A percentile compares a stretch with the other conserved stretches of the same genome.
Evolutionary conservation across 2,329 filamentous ascomycete genomes (phyloP).

Genomic region (Stachybotrys chlorohalonatus): DNA sequence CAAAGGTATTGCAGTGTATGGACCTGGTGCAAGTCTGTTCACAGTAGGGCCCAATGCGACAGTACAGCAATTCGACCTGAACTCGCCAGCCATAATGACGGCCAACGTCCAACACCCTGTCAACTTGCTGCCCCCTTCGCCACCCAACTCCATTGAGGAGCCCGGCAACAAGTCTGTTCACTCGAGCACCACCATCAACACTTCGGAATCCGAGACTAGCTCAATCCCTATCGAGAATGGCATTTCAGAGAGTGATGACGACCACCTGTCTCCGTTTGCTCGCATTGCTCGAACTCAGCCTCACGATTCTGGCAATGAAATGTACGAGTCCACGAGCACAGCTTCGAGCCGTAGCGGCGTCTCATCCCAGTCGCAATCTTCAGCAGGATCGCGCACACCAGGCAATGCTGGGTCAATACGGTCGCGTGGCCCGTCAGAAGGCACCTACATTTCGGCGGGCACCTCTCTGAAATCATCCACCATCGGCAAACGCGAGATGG

Average conservation of each 20-base stretch:
- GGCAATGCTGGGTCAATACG: constrained; percentile 40
- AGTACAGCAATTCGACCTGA: constrained; percentile 91
- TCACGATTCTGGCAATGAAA: constrained; percentile 47
- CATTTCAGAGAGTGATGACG: constrained; percentile 67
- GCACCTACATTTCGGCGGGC: constrained; percentile 60
- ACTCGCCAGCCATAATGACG: constrained; percentile 70
- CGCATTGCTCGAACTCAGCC: constrained; percentile 66
- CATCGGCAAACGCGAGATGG: constrained; percentile 26
- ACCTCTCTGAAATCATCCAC: constrained; percentile 33
- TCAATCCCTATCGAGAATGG: constrained; percentile 48
- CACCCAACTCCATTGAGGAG: constrained; percentile 73
- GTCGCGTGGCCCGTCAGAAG: constrained; percentile 49
- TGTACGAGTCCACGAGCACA: constrained; percentile 59
- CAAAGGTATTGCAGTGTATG: constrained; percentile 76
- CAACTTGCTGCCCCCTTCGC: constrained; percentile 67
- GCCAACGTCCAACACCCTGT: constrained; percentile 82
- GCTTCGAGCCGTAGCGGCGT: constrained; percentile 52
- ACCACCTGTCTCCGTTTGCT: constrained; percentile 66
- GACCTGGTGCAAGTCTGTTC: constrained; percentile 84
- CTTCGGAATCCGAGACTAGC: constrained; percentile 45
- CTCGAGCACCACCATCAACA: constrained; percentile 35
- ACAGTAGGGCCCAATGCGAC: constrained; percentile 82
- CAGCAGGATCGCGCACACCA: constrained; percentile 42
- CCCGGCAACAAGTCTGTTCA: constrained; percentile 43
- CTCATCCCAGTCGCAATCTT: constrained; percentile 49